phyloP scores from a whole-genome alignment of 192 early-diverging fungal species.

The Chytriomyces confervae region DNA sequence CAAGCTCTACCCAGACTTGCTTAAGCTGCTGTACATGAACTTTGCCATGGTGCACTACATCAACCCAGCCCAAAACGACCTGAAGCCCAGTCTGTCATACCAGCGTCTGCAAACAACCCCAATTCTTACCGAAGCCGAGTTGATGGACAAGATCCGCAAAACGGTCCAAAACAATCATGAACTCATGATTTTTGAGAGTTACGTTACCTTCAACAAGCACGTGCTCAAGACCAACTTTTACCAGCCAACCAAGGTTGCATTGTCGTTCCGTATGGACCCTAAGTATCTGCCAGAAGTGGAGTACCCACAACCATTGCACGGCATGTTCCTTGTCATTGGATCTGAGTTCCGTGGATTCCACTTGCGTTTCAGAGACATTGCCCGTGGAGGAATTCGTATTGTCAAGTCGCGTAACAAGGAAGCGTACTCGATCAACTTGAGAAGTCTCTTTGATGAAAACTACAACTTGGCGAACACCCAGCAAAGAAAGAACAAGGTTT shows the following conservation, averaged over 20 bases:
- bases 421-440: slow-evolving; percentile 95
- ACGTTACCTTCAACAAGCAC: slow-evolving; percentile 95
- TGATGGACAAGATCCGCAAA: slow-evolving; percentile 88
- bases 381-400: slow-evolving; percentile 98
- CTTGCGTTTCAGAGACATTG: slow-evolving; percentile 95
- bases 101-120: slow-evolving; percentile 82
- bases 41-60: slow-evolving; percentile 96
- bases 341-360: slow-evolving; percentile 99
- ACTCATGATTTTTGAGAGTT: slow-evolving; percentile 88
- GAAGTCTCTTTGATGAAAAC: slow-evolving; percentile 98
- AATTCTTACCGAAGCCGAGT: slow-evolving; percentile 80
- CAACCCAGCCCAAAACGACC: slow-evolving; percentile 60
- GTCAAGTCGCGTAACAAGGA: slow-evolving; percentile 96
- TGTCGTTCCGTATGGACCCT: slow-evolving; percentile 97
- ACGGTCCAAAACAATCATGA: slow-evolving; percentile 93
- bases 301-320: slow-evolving; percentile 89
- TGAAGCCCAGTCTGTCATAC: slow-evolving; percentile 82
- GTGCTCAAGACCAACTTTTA: slow-evolving; percentile 99
- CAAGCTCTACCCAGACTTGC: slow-evolving; percentile 88
- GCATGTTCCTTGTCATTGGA: slow-evolving; percentile 96
- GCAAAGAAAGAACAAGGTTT: slow-evolving; percentile 95
- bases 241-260: slow-evolving; percentile 99
- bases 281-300: slow-evolving; percentile 91
- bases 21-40: slow-evolving; percentile 92
- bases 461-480: slow-evolving; percentile 95